Base-by-base conservation (phyloP, 257 asterid species). In the Striga asiatica region DNA sequence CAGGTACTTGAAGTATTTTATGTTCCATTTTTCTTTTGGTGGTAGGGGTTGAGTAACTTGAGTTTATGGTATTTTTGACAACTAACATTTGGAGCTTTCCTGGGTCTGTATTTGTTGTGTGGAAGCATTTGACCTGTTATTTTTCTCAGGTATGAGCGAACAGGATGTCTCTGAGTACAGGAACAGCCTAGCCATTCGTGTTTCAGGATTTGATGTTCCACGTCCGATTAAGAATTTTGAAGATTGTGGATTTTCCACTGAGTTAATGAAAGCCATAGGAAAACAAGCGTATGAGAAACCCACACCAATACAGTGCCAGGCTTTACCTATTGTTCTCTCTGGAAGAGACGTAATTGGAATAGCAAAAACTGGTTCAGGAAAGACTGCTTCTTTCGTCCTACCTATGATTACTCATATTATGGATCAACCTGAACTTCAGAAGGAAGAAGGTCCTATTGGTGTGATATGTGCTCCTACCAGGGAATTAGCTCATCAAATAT, bases 301-400 rank as follows among this genome's bases (percentile, higher is more conserved):
- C 64, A 91, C 98, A 2, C 84, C 95, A 27, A 91, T 91, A 76
- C 98, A 91, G 56, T 84, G 98, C 70, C 96, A 91, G 72, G 89
- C 98, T 69, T 71, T 91, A 50, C 95, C 98, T 11, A 78, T 87
- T 61, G 92, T 81, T 60, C 96, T 91, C 34, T 80, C 98, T 54
- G 98, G 98, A 73, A 80, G 98, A 73, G 98, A 91, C 58, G 66
- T 87, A 47, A 91, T 91, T 64, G 98, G 89, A 42, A 87, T 91
- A 69, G 98, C 98, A 49, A 91, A 91, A 78, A 91, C 98, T 37
- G 98, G 98, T 23, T 91, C 98, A 11, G 98, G 98, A 58, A 91
- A 91, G 79, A 91, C 98, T 28, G 98, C 94, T 53, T 72, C 98
- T 2, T 91, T 91, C 43, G 95, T 91, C 71, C 95, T 91, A 61